These are phyloP conservation scores for Aspergillus udagawae DNA, from an alignment of 2,329 filamentous ascomycete genomes.

Conservation along the genomic window DNA sequence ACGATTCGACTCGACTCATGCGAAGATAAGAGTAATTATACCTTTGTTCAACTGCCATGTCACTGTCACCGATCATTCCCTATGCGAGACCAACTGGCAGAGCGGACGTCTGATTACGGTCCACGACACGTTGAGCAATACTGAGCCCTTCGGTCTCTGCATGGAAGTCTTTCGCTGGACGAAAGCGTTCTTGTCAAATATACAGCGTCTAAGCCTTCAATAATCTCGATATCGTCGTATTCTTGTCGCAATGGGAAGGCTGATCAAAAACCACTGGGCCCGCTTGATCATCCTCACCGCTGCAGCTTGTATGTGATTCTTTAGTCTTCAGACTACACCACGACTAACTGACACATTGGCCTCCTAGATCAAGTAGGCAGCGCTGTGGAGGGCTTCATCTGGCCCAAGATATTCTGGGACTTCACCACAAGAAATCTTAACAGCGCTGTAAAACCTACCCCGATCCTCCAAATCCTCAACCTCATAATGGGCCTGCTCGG, in stretches of 20 bases:
- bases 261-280: conserved; percentile 99
- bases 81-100: conserved; percentile 2
- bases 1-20: not conserved
- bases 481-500: conserved; percentile 73
- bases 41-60: conserved; percentile 11
- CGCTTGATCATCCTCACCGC: conserved; percentile 88
- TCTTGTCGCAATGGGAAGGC: conserved; percentile 69
- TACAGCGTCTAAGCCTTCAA: not conserved
- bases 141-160: not conserved
- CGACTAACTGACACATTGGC: conserved; percentile 10
- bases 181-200: conserved; percentile 12
- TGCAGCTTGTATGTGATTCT: conserved; percentile 61
- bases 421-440: conserved; percentile 90
- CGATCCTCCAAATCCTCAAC: conserved; percentile 85
- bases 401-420: conserved; percentile 99
- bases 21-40: not conserved
- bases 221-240: not conserved
- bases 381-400: conserved; percentile 85
- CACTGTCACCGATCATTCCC: conserved; percentile 4
- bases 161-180: conserved; percentile 24
- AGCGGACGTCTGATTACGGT: conserved; percentile 7
- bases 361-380: conserved; percentile 76
- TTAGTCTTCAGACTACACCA: not conserved
- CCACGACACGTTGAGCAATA: not conserved
- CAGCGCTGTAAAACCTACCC: conserved; percentile 78